Evolutionary conservation across 2,329 filamentous ascomycete species (phyloP).

Genomic region (Colletotrichum somersetense): DNA sequence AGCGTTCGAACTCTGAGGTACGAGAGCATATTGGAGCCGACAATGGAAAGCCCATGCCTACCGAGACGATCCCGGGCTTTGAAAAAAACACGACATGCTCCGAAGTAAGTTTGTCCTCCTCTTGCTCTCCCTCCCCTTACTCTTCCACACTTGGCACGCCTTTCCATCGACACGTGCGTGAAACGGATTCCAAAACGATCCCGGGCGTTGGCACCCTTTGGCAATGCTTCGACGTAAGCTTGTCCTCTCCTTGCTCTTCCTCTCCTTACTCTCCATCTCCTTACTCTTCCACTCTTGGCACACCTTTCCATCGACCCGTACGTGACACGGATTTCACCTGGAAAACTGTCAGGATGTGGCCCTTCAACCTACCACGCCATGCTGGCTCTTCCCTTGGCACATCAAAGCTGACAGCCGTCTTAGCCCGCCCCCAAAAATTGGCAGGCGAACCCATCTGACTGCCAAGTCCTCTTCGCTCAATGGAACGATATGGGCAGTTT

Average conservation of each 20-base stretch:
- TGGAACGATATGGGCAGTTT: slow-evolving; percentile 1
- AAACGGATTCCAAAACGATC: background rate
- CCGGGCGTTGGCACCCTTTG: slow-evolving; percentile 20
- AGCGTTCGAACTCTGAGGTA: background rate
- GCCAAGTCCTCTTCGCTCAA: slow-evolving; percentile 9
- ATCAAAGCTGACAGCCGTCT: background rate
- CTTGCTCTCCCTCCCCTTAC: too few relatives aligned
- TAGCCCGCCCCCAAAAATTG: background rate
- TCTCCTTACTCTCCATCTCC: too few relatives aligned
- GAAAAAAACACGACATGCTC: slow-evolving; percentile 18
- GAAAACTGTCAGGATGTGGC: background rate
- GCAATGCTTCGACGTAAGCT: slow-evolving; percentile 18
- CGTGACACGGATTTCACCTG: background rate
- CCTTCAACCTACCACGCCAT: background rate
- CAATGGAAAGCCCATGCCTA: background rate
- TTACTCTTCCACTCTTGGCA: background rate
- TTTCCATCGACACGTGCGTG: background rate
- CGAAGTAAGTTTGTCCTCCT: background rate
- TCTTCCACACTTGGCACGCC: background rate
- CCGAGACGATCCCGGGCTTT: slow-evolving; percentile 18
- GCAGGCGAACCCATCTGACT: slow-evolving; percentile 20
- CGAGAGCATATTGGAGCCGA: background rate
- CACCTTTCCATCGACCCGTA: background rate
- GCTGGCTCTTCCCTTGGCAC: background rate
- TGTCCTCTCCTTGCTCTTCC: background rate